A percentile compares a stretch with the other conserved stretches of the same genome.
Evolutionary conservation across 345 rosid genomes (phyloP).

Genomic region (Citrus australasica): DNA sequence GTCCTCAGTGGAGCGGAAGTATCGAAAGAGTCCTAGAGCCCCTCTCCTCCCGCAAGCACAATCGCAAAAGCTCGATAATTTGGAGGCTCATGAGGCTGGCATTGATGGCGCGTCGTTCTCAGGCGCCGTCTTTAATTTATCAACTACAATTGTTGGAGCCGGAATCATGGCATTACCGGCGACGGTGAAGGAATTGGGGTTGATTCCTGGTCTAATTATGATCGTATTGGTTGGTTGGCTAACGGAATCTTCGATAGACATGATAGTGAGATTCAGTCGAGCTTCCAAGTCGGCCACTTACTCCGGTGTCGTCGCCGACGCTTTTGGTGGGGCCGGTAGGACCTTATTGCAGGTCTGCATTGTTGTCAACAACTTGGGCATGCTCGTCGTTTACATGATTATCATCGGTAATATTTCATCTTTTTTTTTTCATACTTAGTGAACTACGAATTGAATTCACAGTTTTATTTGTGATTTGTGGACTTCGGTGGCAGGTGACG

Average conservation of each 20-base stretch:
- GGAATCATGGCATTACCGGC: slow-evolving; percentile 77
- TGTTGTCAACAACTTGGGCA: slow-evolving; percentile 57
- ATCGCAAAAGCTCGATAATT: slow-evolving; percentile 13
- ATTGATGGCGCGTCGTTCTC: slow-evolving; percentile 52
- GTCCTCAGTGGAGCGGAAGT: slow-evolving; percentile 36
- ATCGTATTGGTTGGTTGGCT: slow-evolving; percentile 42
- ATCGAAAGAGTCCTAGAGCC: slow-evolving; percentile 37
- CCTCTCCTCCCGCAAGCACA: slow-evolving; percentile 34
- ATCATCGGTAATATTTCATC: slow-evolving; percentile 38
- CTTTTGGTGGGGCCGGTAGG: slow-evolving; percentile 47
- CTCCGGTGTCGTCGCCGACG: slow-evolving; percentile 46
- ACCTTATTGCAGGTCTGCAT: slow-evolving; percentile 52
- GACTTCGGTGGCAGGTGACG: slow-evolving; percentile 49
- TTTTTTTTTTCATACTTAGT: background rate
- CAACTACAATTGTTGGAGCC: slow-evolving; percentile 63
- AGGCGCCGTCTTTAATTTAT: slow-evolving; percentile 63
- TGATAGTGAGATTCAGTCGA: slow-evolving; percentile 48
- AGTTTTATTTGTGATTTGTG: background rate
- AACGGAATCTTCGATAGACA: slow-evolving; percentile 47
- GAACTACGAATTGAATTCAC: background rate
- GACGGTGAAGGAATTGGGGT: slow-evolving; percentile 50
- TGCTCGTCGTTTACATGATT: slow-evolving; percentile 67
- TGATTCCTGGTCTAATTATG: slow-evolving; percentile 45
- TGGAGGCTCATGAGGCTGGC: slow-evolving; percentile 24
- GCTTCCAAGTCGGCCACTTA: slow-evolving; percentile 54